Evolutionary conservation across 345 rosid species (phyloP), one percentile per base, ranked within the genome.

Genomic region (Citrus trifoliata): DNA sequence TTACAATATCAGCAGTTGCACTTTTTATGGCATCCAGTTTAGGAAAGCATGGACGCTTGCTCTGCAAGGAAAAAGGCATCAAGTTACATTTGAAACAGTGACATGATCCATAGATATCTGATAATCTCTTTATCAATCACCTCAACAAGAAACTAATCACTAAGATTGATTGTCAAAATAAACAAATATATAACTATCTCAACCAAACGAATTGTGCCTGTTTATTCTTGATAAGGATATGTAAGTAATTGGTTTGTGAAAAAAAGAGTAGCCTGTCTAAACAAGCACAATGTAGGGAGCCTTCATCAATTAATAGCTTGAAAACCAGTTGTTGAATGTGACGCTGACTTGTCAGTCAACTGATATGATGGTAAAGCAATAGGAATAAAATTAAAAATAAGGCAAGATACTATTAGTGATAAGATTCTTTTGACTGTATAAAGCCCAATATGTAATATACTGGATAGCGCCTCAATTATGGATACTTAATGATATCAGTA

Each of bases 1-100:
- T 96, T 83, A 93, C 99, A 66, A 90, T 83, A 87, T 96, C 99
- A 73, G 97, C 92, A 76, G 94, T 90, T 69, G 99, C 97, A 86
- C 85, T 90, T 86, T 88, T 93, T 78, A 93, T 92, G 62, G 99
- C 98, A 71, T 92, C 95, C 80, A 96, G 59, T 75, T 93, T 92
- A 3, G 98, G 99, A 79, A 86, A 96, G 87, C 97, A 93, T 10
- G 91, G 46, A 4, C 98, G 85, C 76, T 91, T 91, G 85, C 95
- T 85, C 98, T 96, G 92, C 86, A 86, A 79, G 42, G 74, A 67
- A 71, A 32, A 37, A 78, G 75, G 77, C 5, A 32, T 76, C 61
- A 62, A 76, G 67, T 30, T 73, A 59, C 59, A 67, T 74, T 56
- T 81, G 76, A 76, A 69, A 79, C 76, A 25, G 76, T 25, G 10